Conservation (phyloP, 192 early-diverging fungal genomes). For the Gryganskiella cystojenkinii region DNA sequence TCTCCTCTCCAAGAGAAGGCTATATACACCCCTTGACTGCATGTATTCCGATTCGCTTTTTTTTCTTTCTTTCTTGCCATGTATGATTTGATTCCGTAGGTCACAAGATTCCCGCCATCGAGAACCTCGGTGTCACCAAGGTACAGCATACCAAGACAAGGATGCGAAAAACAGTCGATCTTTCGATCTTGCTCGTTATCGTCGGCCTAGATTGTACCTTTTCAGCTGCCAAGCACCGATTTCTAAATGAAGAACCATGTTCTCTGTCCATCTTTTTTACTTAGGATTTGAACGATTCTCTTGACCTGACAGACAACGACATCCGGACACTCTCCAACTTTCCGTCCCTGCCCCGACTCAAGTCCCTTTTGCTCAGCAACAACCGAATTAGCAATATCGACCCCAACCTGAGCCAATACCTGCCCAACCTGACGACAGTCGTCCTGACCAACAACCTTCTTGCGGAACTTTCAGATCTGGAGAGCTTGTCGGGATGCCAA, state of each 20-base stretch:
- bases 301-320: constrained; percentile 96
- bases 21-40: constrained; percentile 19
- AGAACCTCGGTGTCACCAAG: constrained; percentile 96
- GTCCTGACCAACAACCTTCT: constrained; percentile 91
- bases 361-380: constrained; percentile 80
- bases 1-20: background rate
- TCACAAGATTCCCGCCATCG: constrained; percentile 89
- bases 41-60: constrained; percentile 14
- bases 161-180: too few species aligned
- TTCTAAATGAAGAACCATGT: background rate
- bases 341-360: constrained; percentile 81
- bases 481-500: constrained; percentile 66
- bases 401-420: constrained; percentile 62
- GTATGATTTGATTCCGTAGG: constrained; percentile 55
- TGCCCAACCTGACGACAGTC: constrained; percentile 84
- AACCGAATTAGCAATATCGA: constrained; percentile 93
- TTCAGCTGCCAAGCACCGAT: too few species aligned
- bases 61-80: constrained; percentile 12
- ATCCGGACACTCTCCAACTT: constrained; percentile 89
- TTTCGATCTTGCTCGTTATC: too few species aligned
- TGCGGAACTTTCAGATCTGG: constrained; percentile 86
- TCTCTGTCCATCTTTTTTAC: background rate
- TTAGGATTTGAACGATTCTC: constrained; percentile 89
- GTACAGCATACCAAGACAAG: constrained; percentile 55
- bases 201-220: too few species aligned